Evolutionary conservation across 306 rosid genomes (phyloP).

Genomic region (Medicago lupulina): DNA sequence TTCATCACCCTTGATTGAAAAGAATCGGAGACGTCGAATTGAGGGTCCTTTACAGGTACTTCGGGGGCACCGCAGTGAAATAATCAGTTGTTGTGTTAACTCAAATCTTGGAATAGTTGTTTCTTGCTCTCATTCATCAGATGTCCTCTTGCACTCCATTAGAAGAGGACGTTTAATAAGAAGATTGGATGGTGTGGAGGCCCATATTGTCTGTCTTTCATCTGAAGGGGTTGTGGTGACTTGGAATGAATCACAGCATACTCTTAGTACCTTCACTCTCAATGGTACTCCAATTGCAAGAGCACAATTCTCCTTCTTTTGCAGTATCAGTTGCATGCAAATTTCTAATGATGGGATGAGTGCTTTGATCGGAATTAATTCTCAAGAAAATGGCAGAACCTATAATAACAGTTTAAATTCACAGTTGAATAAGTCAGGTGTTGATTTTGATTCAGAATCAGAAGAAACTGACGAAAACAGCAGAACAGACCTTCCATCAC

Average conservation of each 20-base stretch:
- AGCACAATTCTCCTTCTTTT: constrained; percentile 63
- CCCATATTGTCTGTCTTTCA: constrained; percentile 82
- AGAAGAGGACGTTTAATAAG: constrained; percentile 88
- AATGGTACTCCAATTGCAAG: constrained; percentile 77
- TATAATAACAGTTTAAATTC: constrained; percentile 51
- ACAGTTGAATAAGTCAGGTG: constrained; percentile 51
- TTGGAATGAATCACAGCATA: constrained; percentile 77
- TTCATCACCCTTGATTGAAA: constrained; percentile 62
- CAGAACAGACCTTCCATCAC: constrained; percentile 70
- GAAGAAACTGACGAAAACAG: constrained; percentile 55
- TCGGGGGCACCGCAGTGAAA: constrained; percentile 83
- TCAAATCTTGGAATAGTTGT: constrained; percentile 92
- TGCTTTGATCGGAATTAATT: constrained; percentile 84
- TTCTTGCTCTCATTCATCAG: constrained; percentile 84
- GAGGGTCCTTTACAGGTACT: constrained; percentile 95
- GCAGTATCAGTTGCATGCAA: constrained; percentile 84
- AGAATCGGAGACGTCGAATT: constrained; percentile 65
- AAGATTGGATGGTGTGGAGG: constrained; percentile 82
- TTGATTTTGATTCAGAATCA: constrained; percentile 54
- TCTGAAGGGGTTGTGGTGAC: constrained; percentile 86
- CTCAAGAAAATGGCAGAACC: constrained; percentile 55
- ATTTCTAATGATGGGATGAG: constrained; percentile 80
- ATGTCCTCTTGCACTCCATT: constrained; percentile 85
- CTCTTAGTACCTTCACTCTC: constrained; percentile 79
- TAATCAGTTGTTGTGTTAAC: constrained; percentile 86